phyloP scores from a whole-genome alignment of 192 early-diverging fungal species.

The Coemansia reversa region DNA sequence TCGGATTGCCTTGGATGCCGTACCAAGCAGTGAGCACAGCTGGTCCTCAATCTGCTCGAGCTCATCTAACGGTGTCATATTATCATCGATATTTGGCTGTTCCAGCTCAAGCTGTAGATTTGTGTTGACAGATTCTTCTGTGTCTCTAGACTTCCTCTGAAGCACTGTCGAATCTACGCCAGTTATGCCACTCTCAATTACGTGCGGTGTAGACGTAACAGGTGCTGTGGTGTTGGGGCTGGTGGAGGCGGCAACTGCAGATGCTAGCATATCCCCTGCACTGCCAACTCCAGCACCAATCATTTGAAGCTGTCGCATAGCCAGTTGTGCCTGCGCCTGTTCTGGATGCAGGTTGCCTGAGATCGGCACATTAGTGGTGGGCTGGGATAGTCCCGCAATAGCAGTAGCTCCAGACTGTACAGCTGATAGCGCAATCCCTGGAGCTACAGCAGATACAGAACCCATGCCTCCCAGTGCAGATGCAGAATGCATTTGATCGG shows the following conservation, averaged over 20 bases:
- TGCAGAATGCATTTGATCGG: too few species aligned
- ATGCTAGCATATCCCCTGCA: neutral
- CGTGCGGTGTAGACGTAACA: neutral
- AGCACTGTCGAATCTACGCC: conserved; percentile 38
- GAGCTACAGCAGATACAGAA: too few species aligned
- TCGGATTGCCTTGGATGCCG: conserved; percentile 28
- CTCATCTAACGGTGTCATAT: conserved; percentile 18
- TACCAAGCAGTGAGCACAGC: conserved; percentile 35
- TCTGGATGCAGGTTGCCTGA: conserved; percentile 1
- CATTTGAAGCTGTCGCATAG: conserved; percentile 1
- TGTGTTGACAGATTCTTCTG: conserved; percentile 1
- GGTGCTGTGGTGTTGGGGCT: neutral
- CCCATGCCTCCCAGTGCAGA: too few species aligned
- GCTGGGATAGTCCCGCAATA: too few species aligned
- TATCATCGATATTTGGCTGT: neutral
- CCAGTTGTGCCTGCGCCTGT: neutral
- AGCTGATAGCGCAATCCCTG: neutral
- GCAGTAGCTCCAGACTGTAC: neutral
- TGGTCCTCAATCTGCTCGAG: conserved; percentile 38
- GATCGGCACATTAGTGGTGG: neutral
- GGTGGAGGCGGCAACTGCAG: neutral
- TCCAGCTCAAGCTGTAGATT: conserved; percentile 16
- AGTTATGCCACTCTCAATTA: conserved; percentile 13
- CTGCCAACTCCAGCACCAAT: neutral
- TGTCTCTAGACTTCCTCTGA: neutral